Conservation (phyloP, 2,329 filamentous ascomycete species). For the Colletotrichum acutatum region DNA sequence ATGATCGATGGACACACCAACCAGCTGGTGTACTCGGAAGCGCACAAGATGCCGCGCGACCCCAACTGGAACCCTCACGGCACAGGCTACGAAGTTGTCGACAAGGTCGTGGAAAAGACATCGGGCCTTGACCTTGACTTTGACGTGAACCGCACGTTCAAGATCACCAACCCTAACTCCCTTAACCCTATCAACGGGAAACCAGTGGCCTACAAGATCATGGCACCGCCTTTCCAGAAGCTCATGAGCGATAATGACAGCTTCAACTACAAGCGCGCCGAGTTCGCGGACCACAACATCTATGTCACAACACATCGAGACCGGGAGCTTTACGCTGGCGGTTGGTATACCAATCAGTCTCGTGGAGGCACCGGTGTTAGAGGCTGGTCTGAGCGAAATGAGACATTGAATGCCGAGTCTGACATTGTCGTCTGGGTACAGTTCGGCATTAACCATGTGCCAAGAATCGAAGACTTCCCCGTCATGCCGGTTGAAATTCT, state of each 20-base stretch:
- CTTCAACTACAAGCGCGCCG: constrained; percentile 32
- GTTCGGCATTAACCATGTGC: constrained; percentile 66
- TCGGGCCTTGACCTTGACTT: constrained; percentile 16
- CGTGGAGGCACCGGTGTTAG: constrained; percentile 25
- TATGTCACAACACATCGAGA: constrained; percentile 33
- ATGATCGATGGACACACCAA: constrained; percentile 68
- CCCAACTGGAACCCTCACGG: constrained; percentile 31
- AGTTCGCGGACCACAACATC: constrained; percentile 32
- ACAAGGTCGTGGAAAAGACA: constrained; percentile 26
- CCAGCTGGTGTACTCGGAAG: constrained; percentile 62
- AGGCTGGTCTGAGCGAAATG: constrained; percentile 25
- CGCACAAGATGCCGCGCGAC: constrained; percentile 26
- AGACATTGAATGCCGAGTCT: constrained; percentile 15
- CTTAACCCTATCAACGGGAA: constrained; percentile 34
- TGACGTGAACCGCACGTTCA: constrained; percentile 27
- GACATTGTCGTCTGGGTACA: constrained; percentile 63
- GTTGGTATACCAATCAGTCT: constrained; percentile 33
- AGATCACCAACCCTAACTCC: constrained; percentile 33
- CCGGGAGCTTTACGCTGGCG: constrained; percentile 30
- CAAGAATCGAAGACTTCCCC: constrained; percentile 67
- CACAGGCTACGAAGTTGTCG: constrained; percentile 26
- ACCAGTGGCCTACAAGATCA: constrained; percentile 35
- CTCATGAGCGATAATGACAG: constrained; percentile 31
- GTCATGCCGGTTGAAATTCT: constrained; percentile 69
- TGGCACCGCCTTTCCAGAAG: constrained; percentile 29